Conservation (phyloP, 2,329 filamentous ascomycete species). For the Chrysoporthe austroafricana region DNA sequence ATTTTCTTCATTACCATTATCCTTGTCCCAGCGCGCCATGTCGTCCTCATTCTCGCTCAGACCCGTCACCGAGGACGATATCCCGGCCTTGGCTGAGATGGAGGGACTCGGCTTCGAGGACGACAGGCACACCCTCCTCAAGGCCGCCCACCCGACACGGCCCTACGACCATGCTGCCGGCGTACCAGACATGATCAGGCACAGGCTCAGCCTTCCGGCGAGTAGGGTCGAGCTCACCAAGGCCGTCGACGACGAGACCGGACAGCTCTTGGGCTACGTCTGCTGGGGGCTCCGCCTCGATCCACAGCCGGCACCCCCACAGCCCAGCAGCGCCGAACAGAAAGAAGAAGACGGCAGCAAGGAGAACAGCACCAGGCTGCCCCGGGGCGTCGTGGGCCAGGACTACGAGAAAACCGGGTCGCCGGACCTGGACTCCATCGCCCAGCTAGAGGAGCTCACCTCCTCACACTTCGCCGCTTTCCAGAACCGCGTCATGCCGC, state of each 20-base stretch:
- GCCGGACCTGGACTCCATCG: slow-evolving; percentile 33
- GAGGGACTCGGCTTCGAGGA: slow-evolving; percentile 38
- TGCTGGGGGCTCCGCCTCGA: slow-evolving; percentile 40
- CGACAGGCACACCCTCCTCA: slow-evolving; percentile 41
- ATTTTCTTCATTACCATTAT: not conserved
- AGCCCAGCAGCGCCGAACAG: slow-evolving; percentile 2
- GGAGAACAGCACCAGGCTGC: not conserved
- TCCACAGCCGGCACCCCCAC: slow-evolving; percentile 25
- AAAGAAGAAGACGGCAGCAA: not conserved
- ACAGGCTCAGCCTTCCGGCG: slow-evolving; percentile 31
- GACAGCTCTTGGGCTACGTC: slow-evolving; percentile 39
- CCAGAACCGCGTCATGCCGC: slow-evolving; percentile 34
- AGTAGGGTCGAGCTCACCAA: slow-evolving; percentile 38
- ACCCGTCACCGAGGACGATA: slow-evolving; percentile 32
- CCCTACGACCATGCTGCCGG: slow-evolving; percentile 36
- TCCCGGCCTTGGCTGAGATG: slow-evolving; percentile 37
- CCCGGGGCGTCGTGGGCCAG: not conserved
- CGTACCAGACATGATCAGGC: slow-evolving; percentile 30
- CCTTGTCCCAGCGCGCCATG: not conserved
- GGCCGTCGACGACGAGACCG: slow-evolving; percentile 37
- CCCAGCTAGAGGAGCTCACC: slow-evolving; percentile 38
- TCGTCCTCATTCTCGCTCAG: slow-evolving; percentile 17
- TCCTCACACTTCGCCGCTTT: slow-evolving; percentile 38
- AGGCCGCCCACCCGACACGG: slow-evolving; percentile 36
- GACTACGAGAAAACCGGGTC: not conserved